Base-by-base conservation (phyloP, 208 protist species). In the Herpetomonas tarakana region DNA sequence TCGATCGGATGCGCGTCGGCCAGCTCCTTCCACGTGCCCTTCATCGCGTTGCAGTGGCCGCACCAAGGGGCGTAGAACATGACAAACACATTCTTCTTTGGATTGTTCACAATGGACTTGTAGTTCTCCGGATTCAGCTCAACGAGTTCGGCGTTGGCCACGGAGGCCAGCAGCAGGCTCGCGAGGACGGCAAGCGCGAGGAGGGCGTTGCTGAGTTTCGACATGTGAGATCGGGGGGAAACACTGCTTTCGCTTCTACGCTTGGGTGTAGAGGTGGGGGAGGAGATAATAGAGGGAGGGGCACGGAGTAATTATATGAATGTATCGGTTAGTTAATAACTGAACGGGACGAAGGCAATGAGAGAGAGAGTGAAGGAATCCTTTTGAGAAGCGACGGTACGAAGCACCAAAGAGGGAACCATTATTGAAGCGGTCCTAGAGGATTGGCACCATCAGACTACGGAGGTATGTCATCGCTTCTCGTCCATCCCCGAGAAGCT, bases 21-120 rank as follows among this genome's bases (percentile, higher is more conserved):
- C 46, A 96, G 78, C 26, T 71, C 64, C 61, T 91, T 68, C 79
- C 84, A 97, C 22, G 82, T 83, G 50, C 94, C 93, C 64, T 78
- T 88, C 67, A 98, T 84, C 56, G 81, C 71, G 49, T 96, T 90
- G 91, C 97, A 99, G 82, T 98, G 96, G 25, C 91, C 93, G 58
- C 97, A 99, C 97, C 97, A 99, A 52, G 95, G 90, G 24, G 96
- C 97, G 75, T 98, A 98, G 62, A 98, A 98, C 71, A 98, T 86
- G 27, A 98, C 88, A 49, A 98, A 97, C 0, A 98, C 95, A 59
- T 97, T 78, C 65, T 98, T 97, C 12, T 58, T 76, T 1, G 69
- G 51, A 44, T 98, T 80, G 9, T 92, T 64, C 12, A 97, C 90
- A 30, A 93, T 69, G 0, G 30, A 46, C 30, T 97, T 64, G 66